Evolutionary conservation across 2,329 filamentous ascomycete species (phyloP), one percentile per base, ranked within the genome.

Genomic region (Clonostachys chloroleuca): DNA sequence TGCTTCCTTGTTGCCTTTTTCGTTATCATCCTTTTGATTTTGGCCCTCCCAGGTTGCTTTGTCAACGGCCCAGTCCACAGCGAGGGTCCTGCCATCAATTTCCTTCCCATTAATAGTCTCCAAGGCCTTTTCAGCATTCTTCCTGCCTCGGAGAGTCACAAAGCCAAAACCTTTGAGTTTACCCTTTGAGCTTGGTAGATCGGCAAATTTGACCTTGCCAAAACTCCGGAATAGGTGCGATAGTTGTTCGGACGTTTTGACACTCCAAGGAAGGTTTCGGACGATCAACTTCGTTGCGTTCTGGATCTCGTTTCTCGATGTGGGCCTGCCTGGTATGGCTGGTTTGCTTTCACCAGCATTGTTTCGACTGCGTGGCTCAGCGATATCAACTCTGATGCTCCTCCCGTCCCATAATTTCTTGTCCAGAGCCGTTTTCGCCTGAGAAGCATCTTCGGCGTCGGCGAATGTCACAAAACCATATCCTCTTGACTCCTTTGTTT

Each of bases 381-480:
- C 94, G 61, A 95, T 75, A 56, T 99, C 94, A 46, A 97, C 81
- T 49, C 84, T 84, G 58, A 99, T 84, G 53, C 87, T 89, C 57
- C 86, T 84, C 17, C 92, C 92, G 44, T 91, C 81, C 56, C 96
- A 81, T 24, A 82, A 71, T 42, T 86, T 77, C 52, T 89, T 88
- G 65, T 96, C 83, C 60, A 96, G 81, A 63, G 95, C 87, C 48
- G 86, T 80, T 61, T 88, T 80, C 16, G 94, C 95, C 53, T 85
- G 80, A 54, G 84, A 74, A 12, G 92, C 92, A 72, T 99, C 94
- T 54, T 96, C 92, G 33, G 87, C 81, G 62, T 99, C 94, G 57
- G 92, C 89, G 59, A 99, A 94, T 3, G 94, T 97, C 48, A 99
- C 92, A 67, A 99, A 99, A 46, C 94, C 94, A 66, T 91, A 99